phyloP scores from a whole-genome alignment of 306 rosid species.

The Ziziphus jujuba region DNA sequence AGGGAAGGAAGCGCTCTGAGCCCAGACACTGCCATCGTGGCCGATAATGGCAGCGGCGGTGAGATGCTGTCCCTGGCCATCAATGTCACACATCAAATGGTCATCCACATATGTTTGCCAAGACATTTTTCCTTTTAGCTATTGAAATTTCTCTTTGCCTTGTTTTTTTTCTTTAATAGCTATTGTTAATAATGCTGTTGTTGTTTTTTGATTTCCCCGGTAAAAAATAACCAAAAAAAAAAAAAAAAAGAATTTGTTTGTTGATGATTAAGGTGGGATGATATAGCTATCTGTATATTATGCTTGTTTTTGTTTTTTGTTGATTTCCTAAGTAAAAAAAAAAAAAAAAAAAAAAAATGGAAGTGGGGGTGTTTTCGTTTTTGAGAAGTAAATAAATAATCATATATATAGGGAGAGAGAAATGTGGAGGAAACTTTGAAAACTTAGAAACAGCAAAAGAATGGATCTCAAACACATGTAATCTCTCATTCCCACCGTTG shows the following conservation, averaged over 20 bases:
- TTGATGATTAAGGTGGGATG: too few species aligned
- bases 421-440: conserved; percentile 20
- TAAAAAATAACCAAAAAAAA: too few species aligned
- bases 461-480: conserved; percentile 12
- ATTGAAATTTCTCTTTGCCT: background rate
- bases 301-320: too few species aligned
- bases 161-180: background rate
- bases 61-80: conserved; percentile 77
- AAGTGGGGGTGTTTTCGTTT: conserved; percentile 8
- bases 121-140: conserved; percentile 54
- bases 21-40: conserved; percentile 85
- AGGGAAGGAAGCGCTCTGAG: conserved; percentile 84
- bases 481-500: conserved; percentile 30
- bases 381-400: conserved; percentile 9
- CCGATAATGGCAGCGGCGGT: conserved; percentile 78
- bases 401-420: conserved; percentile 23
- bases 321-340: too few species aligned
- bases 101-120: conserved; percentile 97
- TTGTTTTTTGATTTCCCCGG: background rate
- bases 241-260: too few species aligned
- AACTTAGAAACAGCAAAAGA: background rate
- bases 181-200: background rate
- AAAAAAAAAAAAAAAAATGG: background rate
- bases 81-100: conserved; percentile 93
- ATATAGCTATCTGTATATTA: too few species aligned